Percentiles rank a stretch among this genome's conserved stretches.
Evolutionary conservation across 352 stramenopile species (phyloP).

Genomic region (Blastocystis hominis): DNA sequence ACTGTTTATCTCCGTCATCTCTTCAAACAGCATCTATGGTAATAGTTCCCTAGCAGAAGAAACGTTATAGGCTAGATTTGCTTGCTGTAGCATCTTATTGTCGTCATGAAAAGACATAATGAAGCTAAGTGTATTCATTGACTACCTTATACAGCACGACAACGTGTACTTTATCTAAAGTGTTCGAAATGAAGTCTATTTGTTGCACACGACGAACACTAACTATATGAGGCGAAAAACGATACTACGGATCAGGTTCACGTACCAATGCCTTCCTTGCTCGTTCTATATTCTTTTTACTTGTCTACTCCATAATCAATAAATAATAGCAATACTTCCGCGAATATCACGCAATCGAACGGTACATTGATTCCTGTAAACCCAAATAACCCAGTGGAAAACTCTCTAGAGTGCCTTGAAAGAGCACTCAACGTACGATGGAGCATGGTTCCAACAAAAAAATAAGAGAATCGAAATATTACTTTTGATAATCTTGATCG

Average conservation of each 20-base stretch:
- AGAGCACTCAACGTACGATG: background rate
- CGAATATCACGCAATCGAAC: constrained; percentile 10
- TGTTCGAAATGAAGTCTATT: constrained; percentile 26
- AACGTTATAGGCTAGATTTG: background rate
- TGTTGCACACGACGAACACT: background rate
- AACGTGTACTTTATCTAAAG: constrained; percentile 1
- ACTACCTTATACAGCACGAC: background rate
- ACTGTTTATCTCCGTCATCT: background rate
- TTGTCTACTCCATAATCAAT: background rate
- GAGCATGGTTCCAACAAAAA: background rate
- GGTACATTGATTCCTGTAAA: constrained; percentile 36
- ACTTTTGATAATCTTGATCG: background rate
- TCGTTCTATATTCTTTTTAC: constrained; percentile 21
- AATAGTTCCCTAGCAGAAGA: background rate
- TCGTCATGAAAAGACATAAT: background rate
- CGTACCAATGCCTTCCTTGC: background rate
- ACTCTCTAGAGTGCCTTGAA: background rate
- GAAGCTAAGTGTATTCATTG: constrained; percentile 18
- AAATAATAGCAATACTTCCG: background rate
- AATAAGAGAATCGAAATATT: background rate
- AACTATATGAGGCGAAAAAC: background rate
- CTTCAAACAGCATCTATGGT: background rate
- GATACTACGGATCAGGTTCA: background rate
- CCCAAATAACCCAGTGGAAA: constrained; percentile 30
- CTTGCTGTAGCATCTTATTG: background rate